phyloP scores from a whole-genome alignment of 169 alveolate species.

The Theileria annulata region DNA sequence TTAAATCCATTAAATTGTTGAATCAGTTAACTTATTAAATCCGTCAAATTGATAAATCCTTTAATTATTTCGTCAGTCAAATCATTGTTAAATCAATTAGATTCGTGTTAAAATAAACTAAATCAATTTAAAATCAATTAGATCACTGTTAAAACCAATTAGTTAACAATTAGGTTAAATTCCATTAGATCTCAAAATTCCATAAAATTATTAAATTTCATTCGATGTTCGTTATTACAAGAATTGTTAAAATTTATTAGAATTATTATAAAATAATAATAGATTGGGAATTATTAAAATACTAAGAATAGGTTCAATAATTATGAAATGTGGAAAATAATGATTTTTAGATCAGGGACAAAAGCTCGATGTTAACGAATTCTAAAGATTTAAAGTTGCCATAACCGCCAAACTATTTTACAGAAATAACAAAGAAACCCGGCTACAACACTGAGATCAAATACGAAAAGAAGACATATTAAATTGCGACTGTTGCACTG shows the following conservation, averaged over 20 bases:
- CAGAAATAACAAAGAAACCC: background rate
- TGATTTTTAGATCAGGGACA: background rate
- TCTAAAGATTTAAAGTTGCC: background rate
- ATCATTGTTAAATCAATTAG: background rate
- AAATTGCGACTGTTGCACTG: background rate
- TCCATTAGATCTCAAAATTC: background rate
- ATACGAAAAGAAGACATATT: background rate
- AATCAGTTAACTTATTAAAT: background rate
- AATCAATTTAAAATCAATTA: too few relatives aligned
- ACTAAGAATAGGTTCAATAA: background rate
- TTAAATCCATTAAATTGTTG: too few relatives aligned
- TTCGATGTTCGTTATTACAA: background rate
- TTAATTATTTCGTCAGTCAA: too few relatives aligned
- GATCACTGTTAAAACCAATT: too few relatives aligned
- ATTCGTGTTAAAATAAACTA: too few relatives aligned
- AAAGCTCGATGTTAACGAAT: background rate
- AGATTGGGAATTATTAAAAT: too few relatives aligned
- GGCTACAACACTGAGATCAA: slow-evolving; percentile 7
- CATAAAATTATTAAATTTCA: too few relatives aligned
- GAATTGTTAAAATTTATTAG: too few relatives aligned
- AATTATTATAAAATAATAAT: too few relatives aligned
- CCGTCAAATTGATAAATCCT: background rate
- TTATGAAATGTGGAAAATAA: background rate
- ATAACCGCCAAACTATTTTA: slow-evolving; percentile 6
- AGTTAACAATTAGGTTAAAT: too few relatives aligned